A percentile compares a stretch with the other conserved stretches of the same genome.
phyloP scores from a whole-genome alignment of 2,329 filamentous ascomycete genomes.

The Lachnellula occidentalis region DNA sequence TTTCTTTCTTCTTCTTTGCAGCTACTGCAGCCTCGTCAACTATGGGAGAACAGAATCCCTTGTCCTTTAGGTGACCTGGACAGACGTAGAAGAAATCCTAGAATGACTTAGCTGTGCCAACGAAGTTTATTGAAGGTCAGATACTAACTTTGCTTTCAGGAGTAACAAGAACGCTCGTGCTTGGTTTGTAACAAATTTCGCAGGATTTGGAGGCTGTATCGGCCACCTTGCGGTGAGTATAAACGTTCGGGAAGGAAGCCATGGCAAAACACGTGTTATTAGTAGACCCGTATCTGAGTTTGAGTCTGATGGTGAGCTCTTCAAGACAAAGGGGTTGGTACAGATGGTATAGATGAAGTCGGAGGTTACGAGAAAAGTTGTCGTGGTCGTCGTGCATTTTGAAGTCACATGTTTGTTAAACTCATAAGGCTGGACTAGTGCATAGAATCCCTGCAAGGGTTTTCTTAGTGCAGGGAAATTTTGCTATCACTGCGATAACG shows the following conservation, averaged over 20 bases:
- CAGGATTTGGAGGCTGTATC: constrained; percentile 79
- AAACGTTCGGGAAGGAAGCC: constrained; percentile 64
- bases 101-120: not conserved
- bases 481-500: constrained; percentile 6
- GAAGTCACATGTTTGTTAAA: not conserved
- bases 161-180: constrained; percentile 80
- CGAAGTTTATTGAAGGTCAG: not conserved
- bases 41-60: constrained; percentile 71
- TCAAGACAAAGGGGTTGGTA: not conserved
- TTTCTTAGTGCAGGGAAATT: constrained; percentile 7
- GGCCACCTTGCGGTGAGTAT: constrained; percentile 80
- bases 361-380: not conserved
- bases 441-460: constrained; percentile 5
- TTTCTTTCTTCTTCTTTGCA: constrained; percentile 55
- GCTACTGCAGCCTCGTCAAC: constrained; percentile 62
- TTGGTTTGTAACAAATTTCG: constrained; percentile 87
- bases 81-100: constrained; percentile 93
- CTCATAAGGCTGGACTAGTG: not conserved
- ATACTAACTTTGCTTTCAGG: constrained; percentile 74
- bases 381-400: not conserved
- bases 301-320: not conserved
- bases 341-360: not conserved
- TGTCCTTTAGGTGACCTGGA: constrained; percentile 73
- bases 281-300: not conserved
- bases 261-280: constrained; percentile 7